Conservation (phyloP, 2,329 filamentous ascomycete species). For the Didymellaceae sp. region DNA sequence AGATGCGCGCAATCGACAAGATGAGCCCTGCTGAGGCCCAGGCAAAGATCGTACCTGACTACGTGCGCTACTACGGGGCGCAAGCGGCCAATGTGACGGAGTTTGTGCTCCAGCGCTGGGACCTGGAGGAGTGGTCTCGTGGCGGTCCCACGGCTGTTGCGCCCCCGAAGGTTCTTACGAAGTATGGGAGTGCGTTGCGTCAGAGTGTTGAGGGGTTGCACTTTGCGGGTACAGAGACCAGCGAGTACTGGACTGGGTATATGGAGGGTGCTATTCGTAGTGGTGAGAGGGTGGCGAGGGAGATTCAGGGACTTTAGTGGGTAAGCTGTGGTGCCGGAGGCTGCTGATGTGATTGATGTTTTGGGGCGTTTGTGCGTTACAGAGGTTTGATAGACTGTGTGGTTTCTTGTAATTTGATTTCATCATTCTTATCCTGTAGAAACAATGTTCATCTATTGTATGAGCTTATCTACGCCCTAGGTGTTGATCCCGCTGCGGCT, state of each 20-base stretch:
- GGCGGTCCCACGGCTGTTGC: constrained; percentile 29
- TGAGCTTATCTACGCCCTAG: too few relatives aligned
- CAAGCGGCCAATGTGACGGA: constrained; percentile 21
- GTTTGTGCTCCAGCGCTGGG: constrained; percentile 32
- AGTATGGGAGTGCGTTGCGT: constrained; percentile 22
- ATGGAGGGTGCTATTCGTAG: constrained; percentile 64
- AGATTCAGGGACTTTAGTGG: constrained; percentile 44
- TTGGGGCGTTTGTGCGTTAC: too few relatives aligned
- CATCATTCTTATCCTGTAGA: too few relatives aligned
- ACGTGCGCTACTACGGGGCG: constrained; percentile 23
- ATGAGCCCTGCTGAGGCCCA: background rate
- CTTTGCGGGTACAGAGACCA: constrained; percentile 63
- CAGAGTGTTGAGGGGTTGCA: constrained; percentile 51
- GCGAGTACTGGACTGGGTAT: constrained; percentile 62
- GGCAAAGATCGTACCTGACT: constrained; percentile 16
- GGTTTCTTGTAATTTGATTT: too few relatives aligned
- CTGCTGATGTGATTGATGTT: too few relatives aligned
- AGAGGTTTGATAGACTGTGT: too few relatives aligned
- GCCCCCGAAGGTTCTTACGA: constrained; percentile 20
- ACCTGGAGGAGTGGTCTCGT: constrained; percentile 27
- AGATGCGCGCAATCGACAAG: constrained; percentile 26
- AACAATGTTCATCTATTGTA: too few relatives aligned
- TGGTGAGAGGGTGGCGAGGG: constrained; percentile 57
- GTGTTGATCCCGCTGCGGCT: too few relatives aligned
- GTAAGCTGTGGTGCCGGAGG: too few relatives aligned